Base-by-base conservation (phyloP, 2,329 filamentous ascomycete species). In the Emericellopsis cladophorae region DNA sequence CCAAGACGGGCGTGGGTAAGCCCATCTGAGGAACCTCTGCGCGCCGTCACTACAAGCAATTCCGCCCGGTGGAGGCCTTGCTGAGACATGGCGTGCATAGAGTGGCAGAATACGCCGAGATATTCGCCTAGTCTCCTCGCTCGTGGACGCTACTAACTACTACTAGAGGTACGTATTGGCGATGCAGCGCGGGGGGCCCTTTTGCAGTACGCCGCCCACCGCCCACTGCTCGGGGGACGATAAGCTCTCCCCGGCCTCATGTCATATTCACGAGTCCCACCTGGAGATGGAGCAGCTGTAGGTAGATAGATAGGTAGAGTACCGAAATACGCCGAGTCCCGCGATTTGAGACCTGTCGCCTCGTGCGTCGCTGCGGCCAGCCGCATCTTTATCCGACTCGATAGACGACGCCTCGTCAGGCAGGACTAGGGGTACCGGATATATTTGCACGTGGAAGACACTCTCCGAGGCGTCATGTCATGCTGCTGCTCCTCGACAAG, bases 361-460 rank as follows among this genome's bases (percentile, higher is more conserved):
- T 51, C 42, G 0, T 49, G 18, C 0, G 66, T 74, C 2, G 76
- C 54, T 12, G 63, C 58, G 0, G 60, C 48, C 2, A 64, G 46
- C 74, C 75, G 82, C 0, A 64, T 61, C 60, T 32, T 62, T 64
- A 5, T 67, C 58, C 1, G 72, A 68, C 32, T 81, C 69, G 29
- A 64, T 55, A 1, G 69, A 66, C 1, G 84, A 60, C 16, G 74
- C 72, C 49, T 82, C 78, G 3, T 60, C 64, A 0, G 79, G 78
- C 0, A 83, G 57, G 0, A 80, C 59, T 6, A 83, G 51, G 0
- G 78, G 76, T 0, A 61, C 72, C 0, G 77, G 78, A 45, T 79
- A 83, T 0, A 60, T 55, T 9, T 9, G 12, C 26, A 12, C 26
- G 12, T 12, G 26, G 26, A 29, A 3, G 6, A 29, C 26, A 12